Conservation (phyloP, 768 basidiomycete genomes). For the Mycena latifolia region DNA sequence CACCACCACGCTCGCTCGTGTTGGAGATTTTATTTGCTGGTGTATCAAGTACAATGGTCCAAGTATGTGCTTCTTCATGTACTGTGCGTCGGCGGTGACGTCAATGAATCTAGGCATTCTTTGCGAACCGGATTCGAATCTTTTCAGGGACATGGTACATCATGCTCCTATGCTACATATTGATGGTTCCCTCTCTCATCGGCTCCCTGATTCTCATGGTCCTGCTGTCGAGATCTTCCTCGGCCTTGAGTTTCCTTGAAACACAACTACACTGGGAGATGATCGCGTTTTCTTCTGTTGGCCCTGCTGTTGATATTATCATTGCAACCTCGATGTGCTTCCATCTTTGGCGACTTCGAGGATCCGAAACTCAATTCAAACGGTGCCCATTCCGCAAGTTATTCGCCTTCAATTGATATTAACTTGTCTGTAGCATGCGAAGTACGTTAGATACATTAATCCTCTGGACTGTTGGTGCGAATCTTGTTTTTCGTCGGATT, state of each 20-base stretch:
- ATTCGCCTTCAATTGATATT: not conserved
- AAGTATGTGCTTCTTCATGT: not conserved
- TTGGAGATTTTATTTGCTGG: not conserved
- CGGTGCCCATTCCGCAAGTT: too few species aligned
- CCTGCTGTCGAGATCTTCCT: not conserved
- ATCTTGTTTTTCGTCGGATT: not conserved
- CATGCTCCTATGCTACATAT: not conserved
- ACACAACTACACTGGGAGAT: not conserved
- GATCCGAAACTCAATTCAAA: too few species aligned
- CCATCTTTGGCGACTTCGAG: too few species aligned
- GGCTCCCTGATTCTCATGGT: not conserved
- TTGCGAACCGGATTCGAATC: not conserved
- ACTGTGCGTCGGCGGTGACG: not conserved
- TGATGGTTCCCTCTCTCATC: not conserved
- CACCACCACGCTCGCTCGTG: not conserved
- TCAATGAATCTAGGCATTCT: not conserved
- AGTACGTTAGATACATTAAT: not conserved
- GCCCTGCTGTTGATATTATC: too few species aligned
- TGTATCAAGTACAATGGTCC: not conserved
- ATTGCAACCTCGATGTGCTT: not conserved
- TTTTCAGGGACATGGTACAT: not conserved
- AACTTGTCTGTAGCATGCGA: not conserved
- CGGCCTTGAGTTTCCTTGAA: not conserved
- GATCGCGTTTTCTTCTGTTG: not conserved
- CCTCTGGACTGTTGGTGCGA: not conserved